Evolutionary conservation across 2,329 filamentous ascomycete species (phyloP), one percentile per base, ranked within the genome.

Genomic region (Aspergillus pseudoviridinutans): DNA sequence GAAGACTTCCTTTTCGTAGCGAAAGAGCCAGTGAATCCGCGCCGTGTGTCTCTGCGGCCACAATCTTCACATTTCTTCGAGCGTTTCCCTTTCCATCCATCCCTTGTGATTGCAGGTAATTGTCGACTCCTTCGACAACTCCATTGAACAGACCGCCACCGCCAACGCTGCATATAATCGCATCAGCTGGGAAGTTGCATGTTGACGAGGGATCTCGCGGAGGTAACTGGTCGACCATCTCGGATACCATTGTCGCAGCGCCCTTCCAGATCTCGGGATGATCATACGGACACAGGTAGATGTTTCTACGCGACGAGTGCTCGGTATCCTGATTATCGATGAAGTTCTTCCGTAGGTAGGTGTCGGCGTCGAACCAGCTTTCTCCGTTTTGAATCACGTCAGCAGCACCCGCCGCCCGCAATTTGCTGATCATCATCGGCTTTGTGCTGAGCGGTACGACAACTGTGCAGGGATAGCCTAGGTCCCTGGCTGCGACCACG

Each of bases 141-240:
- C 91, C 91, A 66, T 86, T 88, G 50, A 95, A 81, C 22, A 94
- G 75, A 0, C 90, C 90, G 8, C 91, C 91, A 4, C 91, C 90
- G 10, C 90, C 91, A 29, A 92, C 88, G 56, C 81, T 87, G 72
- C 88, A 92, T 50, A 92, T 81, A n/a, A 95, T 79, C 22, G 80
- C 88, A 67, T 91, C 86, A 2, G 89, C 82, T 2, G 77, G 76
- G 38, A 74, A 73, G 1, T 20, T 49, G 17, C 10, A 41, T 6
- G 7, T 35, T 3, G 55, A 42, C 7, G 47, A 14, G 7, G 27
- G 50, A 14, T 59, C 60, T 51, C 60, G 57, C 10, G 61, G 54
- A 0, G 71, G 69, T 32, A 77, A 59, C 52, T 77, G 75, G n/a
- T 42, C 44, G 24, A 65, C 63, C 24, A 77, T 66, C 62, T 78